These are phyloP conservation scores for Stylonectria norvegica DNA, from an alignment of 2,329 filamentous ascomycete species.

Conservation along the genomic window DNA sequence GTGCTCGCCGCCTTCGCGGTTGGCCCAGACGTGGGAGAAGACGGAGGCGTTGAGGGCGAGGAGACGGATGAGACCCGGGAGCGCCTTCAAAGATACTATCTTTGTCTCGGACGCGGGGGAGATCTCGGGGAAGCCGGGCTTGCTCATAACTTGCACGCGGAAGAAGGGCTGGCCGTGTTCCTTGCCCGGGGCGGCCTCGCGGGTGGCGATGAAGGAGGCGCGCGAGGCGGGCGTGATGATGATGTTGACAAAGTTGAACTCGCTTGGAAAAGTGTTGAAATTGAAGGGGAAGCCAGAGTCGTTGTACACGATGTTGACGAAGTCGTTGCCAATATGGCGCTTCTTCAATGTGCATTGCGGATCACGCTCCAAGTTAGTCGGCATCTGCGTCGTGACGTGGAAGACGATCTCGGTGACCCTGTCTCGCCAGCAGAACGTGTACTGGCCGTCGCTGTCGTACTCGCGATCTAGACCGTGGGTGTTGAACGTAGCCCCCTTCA, in stretches of 20 bases:
- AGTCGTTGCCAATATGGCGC: slow-evolving; percentile 93
- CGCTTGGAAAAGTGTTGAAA: slow-evolving; percentile 88
- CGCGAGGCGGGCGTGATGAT: slow-evolving; percentile 86
- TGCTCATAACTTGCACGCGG: slow-evolving; percentile 84
- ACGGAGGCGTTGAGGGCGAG: slow-evolving; percentile 91
- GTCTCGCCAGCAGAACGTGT: slow-evolving; percentile 91
- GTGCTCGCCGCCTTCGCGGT: slow-evolving; percentile 73
- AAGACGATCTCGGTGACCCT: slow-evolving; percentile 93
- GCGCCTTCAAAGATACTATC: slow-evolving; percentile 76
- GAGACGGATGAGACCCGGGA: slow-evolving; percentile 82
- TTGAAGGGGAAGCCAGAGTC: slow-evolving; percentile 86
- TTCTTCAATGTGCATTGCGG: slow-evolving; percentile 81
- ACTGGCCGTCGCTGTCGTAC: slow-evolving; percentile 76
- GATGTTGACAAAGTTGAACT: slow-evolving; percentile 97
- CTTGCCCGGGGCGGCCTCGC: slow-evolving; percentile 38
- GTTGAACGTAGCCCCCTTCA: slow-evolving; percentile 85
- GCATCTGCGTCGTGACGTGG: slow-evolving; percentile 97
- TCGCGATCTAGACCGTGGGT: slow-evolving; percentile 83
- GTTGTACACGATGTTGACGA: slow-evolving; percentile 97
- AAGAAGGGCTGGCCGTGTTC: slow-evolving; percentile 61
- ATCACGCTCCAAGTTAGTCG: slow-evolving; percentile 75
- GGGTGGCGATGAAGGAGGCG: slow-evolving; percentile 68
- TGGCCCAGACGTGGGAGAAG: slow-evolving; percentile 87
- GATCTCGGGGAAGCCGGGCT: slow-evolving; percentile 84
- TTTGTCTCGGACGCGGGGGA: slow-evolving; percentile 88